Base-by-base conservation (phyloP, 1,139 yeast species). In the Hyphopichia pseudoburtonii region DNA sequence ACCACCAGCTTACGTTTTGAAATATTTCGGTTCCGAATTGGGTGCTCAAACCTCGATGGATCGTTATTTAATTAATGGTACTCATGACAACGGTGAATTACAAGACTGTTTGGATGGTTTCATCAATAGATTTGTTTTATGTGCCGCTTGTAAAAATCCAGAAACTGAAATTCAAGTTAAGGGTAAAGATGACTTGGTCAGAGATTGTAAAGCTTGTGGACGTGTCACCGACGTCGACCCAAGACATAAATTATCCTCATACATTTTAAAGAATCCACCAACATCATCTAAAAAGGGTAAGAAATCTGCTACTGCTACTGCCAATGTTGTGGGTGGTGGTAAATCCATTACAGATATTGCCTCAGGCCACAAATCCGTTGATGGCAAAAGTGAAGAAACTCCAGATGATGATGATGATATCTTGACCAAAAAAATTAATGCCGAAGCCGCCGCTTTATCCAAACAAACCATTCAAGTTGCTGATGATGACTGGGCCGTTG, bases 201-300 rank as follows among this genome's bases (percentile, higher is more conserved):
- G 92, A 66, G 97, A 92, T 64, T 92, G 99, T 76, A 92, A 92
- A 66, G 99, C 99, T 22, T 92, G 99, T 76, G 99, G 99, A 66
- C 82, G 83, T 62, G 78, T 90, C 59, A 80, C 96, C 22, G 73
- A 73, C 38, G 78, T 90, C 53, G 97, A 90, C 56, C 83, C 89
- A 47, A 80, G 94, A 62, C 94, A 86, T 63, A 90, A 87, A 68
- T 76, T 92, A 51, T 79, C 90, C 25, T 74, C 95, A 7, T 94
- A 79, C 62, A 90, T 92, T 51, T 69, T 86, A 61, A 94, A 92
- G 72, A 89, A 92, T 65, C 97, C 97, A 28, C 97, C 97, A 38
- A 78, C 79, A 38, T 61, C 66, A 34, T 71, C 72, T 57, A 82
- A 82, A 62, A 78, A 77, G 62, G 66, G 66, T 30, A 82, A 79